phyloP scores from a whole-genome alignment of 2,329 filamentous ascomycete species.

The Dothideomycetidae sp. region DNA sequence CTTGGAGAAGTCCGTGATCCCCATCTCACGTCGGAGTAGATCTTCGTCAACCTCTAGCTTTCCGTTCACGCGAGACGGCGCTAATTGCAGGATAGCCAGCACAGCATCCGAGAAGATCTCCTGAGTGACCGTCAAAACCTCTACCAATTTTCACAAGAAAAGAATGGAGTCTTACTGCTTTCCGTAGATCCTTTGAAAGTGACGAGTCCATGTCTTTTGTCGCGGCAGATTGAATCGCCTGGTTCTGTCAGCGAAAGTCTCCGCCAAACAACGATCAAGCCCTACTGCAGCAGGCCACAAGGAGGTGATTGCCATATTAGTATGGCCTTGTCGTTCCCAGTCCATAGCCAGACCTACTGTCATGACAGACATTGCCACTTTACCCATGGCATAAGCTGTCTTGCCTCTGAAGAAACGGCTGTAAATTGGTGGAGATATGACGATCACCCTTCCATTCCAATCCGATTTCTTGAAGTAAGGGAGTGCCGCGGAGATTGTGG shows the following conservation, averaged over 20 bases:
- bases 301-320: slow-evolving; percentile 61
- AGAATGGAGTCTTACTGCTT: slow-evolving; percentile 29
- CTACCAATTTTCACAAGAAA: not conserved
- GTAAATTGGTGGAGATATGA: slow-evolving; percentile 76
- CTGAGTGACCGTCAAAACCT: slow-evolving; percentile 16
- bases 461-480: slow-evolving; percentile 43
- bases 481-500: slow-evolving; percentile 50
- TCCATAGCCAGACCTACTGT: slow-evolving; percentile 76
- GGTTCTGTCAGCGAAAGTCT: slow-evolving; percentile 12
- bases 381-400: slow-evolving; percentile 66
- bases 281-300: slow-evolving; percentile 67
- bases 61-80: slow-evolving; percentile 52
- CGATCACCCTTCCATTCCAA: slow-evolving; percentile 50
- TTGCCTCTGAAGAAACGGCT: slow-evolving; percentile 74
- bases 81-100: slow-evolving; percentile 52
- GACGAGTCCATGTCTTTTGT: slow-evolving; percentile 39
- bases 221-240: slow-evolving; percentile 61
- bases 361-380: slow-evolving; percentile 68
- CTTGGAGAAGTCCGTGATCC: slow-evolving; percentile 55
- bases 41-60: slow-evolving; percentile 65
- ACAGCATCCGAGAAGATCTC: slow-evolving; percentile 71
- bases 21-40: slow-evolving; percentile 51
- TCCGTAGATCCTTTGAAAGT: slow-evolving; percentile 44
- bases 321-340: slow-evolving; percentile 50
- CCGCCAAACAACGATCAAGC: slow-evolving; percentile 9